phyloP scores from a whole-genome alignment of 129 eudicot species.

The Flaveria sonorensis region DNA sequence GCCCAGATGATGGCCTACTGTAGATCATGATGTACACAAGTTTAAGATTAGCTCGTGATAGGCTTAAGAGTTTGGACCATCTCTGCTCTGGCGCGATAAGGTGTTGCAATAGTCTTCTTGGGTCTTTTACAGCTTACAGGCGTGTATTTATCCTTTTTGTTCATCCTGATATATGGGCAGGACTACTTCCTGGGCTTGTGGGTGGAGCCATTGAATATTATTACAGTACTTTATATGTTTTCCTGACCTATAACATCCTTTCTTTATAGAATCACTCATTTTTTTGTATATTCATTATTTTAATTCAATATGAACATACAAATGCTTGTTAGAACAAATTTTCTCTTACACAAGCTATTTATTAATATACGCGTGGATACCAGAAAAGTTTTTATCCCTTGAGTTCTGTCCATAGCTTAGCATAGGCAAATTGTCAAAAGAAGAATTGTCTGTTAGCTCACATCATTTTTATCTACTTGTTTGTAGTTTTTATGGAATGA shows the following conservation, averaged over 20 bases:
- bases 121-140: background rate
- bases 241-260: background rate
- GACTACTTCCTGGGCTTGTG: constrained; percentile 7
- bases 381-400: background rate
- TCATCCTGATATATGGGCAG: background rate
- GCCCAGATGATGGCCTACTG: background rate
- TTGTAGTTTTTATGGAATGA: background rate
- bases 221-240: constrained; percentile 2
- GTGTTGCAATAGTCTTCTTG: constrained; percentile 3
- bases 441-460: background rate
- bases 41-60: background rate
- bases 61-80: background rate
- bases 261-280: background rate
- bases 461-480: background rate
- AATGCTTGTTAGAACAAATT: background rate
- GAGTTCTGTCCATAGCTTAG: constrained; percentile 9
- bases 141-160: background rate
- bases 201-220: background rate
- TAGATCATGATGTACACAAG: constrained; percentile 9
- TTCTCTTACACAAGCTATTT: background rate
- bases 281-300: background rate
- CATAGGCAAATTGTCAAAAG: constrained; percentile 20
- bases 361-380: background rate
- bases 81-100: constrained; percentile 1
- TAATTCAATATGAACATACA: background rate